Base-by-base conservation (phyloP, 306 rosid genomes). In the Cicer chorassanicum region DNA sequence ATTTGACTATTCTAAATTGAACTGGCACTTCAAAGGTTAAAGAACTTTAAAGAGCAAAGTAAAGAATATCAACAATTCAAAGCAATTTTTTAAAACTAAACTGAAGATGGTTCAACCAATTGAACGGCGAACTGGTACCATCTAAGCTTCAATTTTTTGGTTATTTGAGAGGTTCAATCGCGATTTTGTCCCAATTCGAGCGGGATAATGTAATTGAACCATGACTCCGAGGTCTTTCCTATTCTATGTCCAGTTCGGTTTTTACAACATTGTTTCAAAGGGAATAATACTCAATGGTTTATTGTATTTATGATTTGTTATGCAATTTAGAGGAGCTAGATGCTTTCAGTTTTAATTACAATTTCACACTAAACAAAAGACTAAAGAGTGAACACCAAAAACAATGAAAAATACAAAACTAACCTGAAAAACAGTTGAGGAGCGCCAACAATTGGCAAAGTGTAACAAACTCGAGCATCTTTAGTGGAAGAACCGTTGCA, bases 401-500 rank as follows among this genome's bases (percentile, higher is more conserved):
- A 21, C 10, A 40, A n/a, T 4, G 2, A 36, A 48, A 78, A 61
- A 50, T 12, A 36, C n/a, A 43, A 49, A 81, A 53, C 89, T 70
- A 51, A 91, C 98, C 64, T 88, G 49, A 91, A 75, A 75, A 78
- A 53, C 63, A 94, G 86, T 78, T 84, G 72, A 40, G 93, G 90
- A 80, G 89, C 64, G 53, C 74, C 77, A 14, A 78, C 84, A 46
- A 80, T 49, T 69, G 97, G 98, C 59, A 94, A 80, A 40, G 90
- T 88, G 76, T 88, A 94, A 82, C 96, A 88, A 62, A 86, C 56
- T 13, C 87, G 84, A n/a, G 74, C 88, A 68, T 90, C 98, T 73
- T 84, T 70, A 39, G 75, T 0, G 24, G 81, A 38, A 45, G 84
- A 77, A 61, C 16, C 71, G 7, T 78, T 73, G 42, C 75, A 65